Percentiles rank a stretch among this genome's conserved stretches.
These are phyloP conservation scores for Aspergillus ochraceoroseus DNA, from an alignment of 2,329 filamentous ascomycete genomes.

Conservation along the genomic window DNA sequence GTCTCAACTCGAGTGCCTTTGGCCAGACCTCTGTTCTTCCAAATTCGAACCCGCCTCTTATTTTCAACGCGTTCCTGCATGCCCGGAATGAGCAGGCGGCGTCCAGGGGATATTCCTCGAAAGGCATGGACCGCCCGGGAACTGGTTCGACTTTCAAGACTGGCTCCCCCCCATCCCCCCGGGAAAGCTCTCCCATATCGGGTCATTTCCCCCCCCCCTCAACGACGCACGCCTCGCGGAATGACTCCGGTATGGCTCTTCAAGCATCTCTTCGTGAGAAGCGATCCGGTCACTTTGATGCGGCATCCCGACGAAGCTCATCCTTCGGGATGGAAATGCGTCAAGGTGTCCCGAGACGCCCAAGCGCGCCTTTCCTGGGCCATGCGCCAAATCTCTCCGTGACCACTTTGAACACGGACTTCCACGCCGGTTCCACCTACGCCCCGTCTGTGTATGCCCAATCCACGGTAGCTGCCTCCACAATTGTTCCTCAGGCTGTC, in stretches of 20 bases:
- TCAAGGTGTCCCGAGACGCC: constrained; percentile 50
- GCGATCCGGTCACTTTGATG: constrained; percentile 86
- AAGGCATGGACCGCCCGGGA: constrained; percentile 62
- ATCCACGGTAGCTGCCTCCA: constrained; percentile 49
- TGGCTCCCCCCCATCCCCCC: constrained; percentile 54
- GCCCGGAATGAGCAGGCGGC: constrained; percentile 60
- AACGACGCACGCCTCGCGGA: constrained; percentile 74
- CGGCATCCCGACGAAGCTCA: constrained; percentile 78
- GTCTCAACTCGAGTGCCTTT: constrained; percentile 84
- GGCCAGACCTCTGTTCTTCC: constrained; percentile 57
- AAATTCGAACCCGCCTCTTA: constrained; percentile 53
- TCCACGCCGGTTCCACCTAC: constrained; percentile 41
- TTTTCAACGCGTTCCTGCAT: constrained; percentile 89
- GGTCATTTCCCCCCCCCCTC: constrained; percentile 71
- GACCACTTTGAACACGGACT: constrained; percentile 42
- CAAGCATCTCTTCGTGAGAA: constrained; percentile 87
- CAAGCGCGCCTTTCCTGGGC: constrained; percentile 67
- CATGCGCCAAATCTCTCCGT: constrained; percentile 50
- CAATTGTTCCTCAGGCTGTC: constrained; percentile 45
- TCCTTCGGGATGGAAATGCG: constrained; percentile 78
- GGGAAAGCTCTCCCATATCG: constrained; percentile 67
- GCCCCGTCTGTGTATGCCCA: constrained; percentile 49
- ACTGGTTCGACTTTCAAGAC: constrained; percentile 58
- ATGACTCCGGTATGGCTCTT: constrained; percentile 84
- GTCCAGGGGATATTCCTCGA: constrained; percentile 41